Evolutionary conservation across 2,329 filamentous ascomycete species (phyloP).

Genomic region (Ophioceras dolichostomum): DNA sequence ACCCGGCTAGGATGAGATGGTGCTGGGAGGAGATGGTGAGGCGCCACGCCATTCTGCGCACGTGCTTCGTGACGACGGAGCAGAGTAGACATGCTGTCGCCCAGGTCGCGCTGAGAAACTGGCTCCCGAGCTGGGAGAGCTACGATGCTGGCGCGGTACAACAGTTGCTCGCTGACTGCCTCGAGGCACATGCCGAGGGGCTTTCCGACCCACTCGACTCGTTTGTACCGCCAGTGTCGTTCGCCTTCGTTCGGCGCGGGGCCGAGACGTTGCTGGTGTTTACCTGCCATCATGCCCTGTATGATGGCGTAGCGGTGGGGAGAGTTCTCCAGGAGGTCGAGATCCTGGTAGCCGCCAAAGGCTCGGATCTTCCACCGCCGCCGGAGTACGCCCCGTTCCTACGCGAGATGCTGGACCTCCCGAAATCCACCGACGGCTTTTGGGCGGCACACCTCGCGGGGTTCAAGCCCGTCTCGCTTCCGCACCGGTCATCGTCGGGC

Average conservation of each 20-base stretch:
- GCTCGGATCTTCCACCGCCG: conserved; percentile 30
- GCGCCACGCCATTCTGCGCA: conserved; percentile 67
- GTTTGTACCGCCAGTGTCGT: conserved; percentile 28
- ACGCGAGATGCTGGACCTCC: conserved; percentile 36
- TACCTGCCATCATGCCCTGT: conserved; percentile 67
- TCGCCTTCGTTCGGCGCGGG: conserved; percentile 24
- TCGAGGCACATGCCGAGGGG: conserved; percentile 25
- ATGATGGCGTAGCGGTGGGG: conserved; percentile 70
- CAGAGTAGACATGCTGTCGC: conserved; percentile 49
- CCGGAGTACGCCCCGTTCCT: conserved; percentile 54
- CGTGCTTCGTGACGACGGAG: conserved; percentile 58
- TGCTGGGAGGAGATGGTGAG: conserved; percentile 51
- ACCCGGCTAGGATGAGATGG: conserved; percentile 34
- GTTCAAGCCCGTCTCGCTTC: conserved; percentile 24
- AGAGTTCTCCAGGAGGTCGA: conserved; percentile 62
- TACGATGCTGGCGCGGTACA: too few species aligned
- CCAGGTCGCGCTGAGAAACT: conserved; percentile 53
- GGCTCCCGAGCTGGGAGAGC: too few species aligned
- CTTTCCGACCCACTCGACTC: conserved; percentile 30
- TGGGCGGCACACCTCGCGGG: conserved; percentile 48
- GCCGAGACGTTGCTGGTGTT: conserved; percentile 24
- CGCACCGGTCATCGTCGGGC: neutral
- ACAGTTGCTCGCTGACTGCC: conserved; percentile 22
- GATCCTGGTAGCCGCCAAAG: conserved; percentile 26
- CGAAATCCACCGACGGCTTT: conserved; percentile 42